A percentile compares a stretch with the other conserved stretches of the same genome.
These are phyloP conservation scores for Penicillium chermesinum DNA, from an alignment of 495 filamentous ascomycete species.

Conservation along the genomic window DNA sequence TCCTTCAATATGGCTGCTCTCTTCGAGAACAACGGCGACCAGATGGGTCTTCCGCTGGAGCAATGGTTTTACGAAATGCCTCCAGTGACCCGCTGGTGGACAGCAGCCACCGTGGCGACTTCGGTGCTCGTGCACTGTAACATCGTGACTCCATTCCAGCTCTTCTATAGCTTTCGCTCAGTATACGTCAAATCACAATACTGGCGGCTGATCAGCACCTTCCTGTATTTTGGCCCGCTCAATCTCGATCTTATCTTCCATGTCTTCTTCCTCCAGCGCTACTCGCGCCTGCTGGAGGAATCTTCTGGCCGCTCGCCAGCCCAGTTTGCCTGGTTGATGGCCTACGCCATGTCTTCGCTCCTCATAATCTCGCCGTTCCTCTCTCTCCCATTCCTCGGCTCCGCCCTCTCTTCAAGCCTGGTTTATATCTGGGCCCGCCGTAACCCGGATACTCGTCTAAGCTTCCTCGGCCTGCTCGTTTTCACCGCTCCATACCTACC, in stretches of 20 bases:
- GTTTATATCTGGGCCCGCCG: conserved; percentile 98
- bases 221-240: conserved; percentile 94
- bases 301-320: conserved; percentile 83
- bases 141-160: conserved; percentile 82
- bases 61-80: conserved; percentile 99
- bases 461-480: conserved; percentile 82
- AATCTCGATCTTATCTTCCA: conserved; percentile 95
- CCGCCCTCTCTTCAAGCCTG: conserved; percentile 79
- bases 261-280: conserved; percentile 96
- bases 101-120: conserved; percentile 82
- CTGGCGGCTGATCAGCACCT: conserved; percentile 91
- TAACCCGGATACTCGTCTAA: conserved; percentile 86
- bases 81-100: conserved; percentile 93
- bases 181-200: conserved; percentile 94
- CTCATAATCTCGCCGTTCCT: conserved; percentile 74
- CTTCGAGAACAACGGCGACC: conserved; percentile 46
- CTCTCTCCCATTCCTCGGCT: conserved; percentile 86
- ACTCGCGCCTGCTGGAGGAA: conserved; percentile 92
- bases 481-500: conserved; percentile 94
- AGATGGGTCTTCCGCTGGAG: conserved; percentile 72
- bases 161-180: conserved; percentile 92
- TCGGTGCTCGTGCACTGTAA: conserved; percentile 89
- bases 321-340: conserved; percentile 88
- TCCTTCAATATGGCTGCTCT: conserved; percentile 35
- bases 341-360: conserved; percentile 75